Conservation (phyloP, 2,329 filamentous ascomycete species). For the Sordariomycetes sp. region DNA sequence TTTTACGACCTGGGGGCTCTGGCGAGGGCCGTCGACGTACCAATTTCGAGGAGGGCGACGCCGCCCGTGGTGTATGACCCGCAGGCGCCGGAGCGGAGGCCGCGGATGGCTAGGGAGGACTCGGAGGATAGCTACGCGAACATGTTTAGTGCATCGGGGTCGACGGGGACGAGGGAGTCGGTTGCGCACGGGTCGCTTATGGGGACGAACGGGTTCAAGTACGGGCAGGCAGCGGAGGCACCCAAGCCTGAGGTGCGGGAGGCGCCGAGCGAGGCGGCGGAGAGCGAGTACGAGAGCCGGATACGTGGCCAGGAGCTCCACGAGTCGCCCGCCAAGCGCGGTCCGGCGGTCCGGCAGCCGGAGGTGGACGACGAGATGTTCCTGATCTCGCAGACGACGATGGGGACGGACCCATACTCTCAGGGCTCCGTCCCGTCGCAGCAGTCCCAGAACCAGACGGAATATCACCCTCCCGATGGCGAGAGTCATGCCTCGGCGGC, state of each 20-base stretch:
- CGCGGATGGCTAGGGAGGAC: conserved; percentile 15
- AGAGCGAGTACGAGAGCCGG: conserved; percentile 29
- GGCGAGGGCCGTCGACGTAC: conserved; percentile 31
- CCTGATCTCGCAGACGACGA: conserved; percentile 33
- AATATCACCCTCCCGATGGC: background rate
- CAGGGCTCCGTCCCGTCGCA: conserved; percentile 17
- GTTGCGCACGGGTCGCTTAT: conserved; percentile 9
- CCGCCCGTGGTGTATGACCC: background rate
- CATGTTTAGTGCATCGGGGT: conserved; percentile 42
- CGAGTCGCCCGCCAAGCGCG: background rate
- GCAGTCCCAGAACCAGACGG: background rate
- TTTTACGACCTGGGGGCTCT: conserved; percentile 49
- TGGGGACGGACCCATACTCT: conserved; percentile 13
- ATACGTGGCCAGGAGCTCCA: conserved; percentile 23
- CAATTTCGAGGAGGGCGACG: background rate
- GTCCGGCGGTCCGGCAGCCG: conserved; percentile 1
- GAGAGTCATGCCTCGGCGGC: background rate
- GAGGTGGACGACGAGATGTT: conserved; percentile 25
- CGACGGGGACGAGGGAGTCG: conserved; percentile 6
- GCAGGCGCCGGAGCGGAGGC: background rate
- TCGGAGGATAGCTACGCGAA: conserved; percentile 45
- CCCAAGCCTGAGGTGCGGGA: conserved; percentile 9
- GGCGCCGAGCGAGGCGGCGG: conserved; percentile 15
- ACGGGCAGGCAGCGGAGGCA: conserved; percentile 5
- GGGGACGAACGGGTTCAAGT: conserved; percentile 4